A percentile compares a stretch with the other conserved stretches of the same genome.
phyloP scores from a whole-genome alignment of 345 rosid genomes.

The Rhizophora mangle region DNA sequence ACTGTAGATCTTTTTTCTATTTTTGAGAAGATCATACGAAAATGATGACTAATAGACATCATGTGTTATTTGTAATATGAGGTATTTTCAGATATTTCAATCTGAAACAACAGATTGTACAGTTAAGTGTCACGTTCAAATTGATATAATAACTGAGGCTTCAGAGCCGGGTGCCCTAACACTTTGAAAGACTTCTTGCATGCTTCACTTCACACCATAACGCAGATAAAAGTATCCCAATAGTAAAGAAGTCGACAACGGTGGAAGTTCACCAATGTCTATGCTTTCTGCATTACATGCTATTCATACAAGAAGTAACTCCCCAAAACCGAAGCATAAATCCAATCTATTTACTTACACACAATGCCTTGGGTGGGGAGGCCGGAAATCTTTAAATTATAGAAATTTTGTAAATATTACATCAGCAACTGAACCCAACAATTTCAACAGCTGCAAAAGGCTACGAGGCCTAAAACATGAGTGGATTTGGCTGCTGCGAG shows the following conservation, averaged over 20 bases:
- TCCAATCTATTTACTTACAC: too few relatives aligned
- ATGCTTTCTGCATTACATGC: too few relatives aligned
- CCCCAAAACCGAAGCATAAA: too few relatives aligned
- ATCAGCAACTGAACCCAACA: conserved; percentile 2
- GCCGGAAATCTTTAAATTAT: too few relatives aligned
- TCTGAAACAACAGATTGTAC: conserved; percentile 10
- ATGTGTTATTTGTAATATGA: conserved; percentile 8
- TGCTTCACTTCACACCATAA: not conserved
- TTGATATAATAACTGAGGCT: not conserved
- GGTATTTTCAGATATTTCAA: not conserved
- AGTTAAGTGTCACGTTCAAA: conserved; percentile 24
- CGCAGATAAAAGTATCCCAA: not conserved
- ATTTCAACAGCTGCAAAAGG: conserved; percentile 11
- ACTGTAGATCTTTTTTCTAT: not conserved
- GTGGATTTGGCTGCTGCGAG: not conserved
- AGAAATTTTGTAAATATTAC: not conserved
- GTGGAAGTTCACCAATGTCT: too few relatives aligned
- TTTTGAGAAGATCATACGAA: conserved; percentile 3
- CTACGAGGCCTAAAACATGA: conserved; percentile 7
- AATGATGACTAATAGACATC: not conserved
- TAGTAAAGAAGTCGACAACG: too few relatives aligned
- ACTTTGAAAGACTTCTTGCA: too few relatives aligned
- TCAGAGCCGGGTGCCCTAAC: not conserved
- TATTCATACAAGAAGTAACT: too few relatives aligned
- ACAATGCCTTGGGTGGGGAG: too few relatives aligned